These are phyloP conservation scores for Alopecurus myosuroides DNA, from an alignment of 176 grass and related monocot genomes.

Conservation along the genomic window DNA sequence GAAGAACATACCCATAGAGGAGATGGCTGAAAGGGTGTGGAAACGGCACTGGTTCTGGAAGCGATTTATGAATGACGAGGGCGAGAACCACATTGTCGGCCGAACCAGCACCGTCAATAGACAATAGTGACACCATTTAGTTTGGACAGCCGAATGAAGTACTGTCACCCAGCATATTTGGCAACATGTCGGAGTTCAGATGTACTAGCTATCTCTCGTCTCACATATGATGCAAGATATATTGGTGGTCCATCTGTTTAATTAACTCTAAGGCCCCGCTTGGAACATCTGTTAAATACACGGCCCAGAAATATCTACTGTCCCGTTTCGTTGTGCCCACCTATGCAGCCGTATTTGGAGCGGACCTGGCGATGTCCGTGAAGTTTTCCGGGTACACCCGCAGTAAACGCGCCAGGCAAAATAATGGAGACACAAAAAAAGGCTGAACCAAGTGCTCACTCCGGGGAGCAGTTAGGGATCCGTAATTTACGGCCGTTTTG, in stretches of 20 bases:
- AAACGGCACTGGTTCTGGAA: slow-evolving; percentile 6
- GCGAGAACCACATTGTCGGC: neutral
- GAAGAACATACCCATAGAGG: slow-evolving; percentile 2
- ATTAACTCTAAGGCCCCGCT: neutral
- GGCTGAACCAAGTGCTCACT: too few relatives aligned
- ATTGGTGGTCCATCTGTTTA: neutral
- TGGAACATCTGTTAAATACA: too few relatives aligned
- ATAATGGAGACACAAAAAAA: too few relatives aligned
- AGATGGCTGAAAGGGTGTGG: slow-evolving; percentile 3
- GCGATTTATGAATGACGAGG: neutral
- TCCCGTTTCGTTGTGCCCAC: too few relatives aligned
- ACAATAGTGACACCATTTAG: neutral
- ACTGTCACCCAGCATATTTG: neutral
- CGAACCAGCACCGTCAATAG: neutral
- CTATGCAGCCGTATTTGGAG: too few relatives aligned
- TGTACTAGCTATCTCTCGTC: neutral
- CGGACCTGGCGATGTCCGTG: too few relatives aligned
- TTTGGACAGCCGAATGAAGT: neutral
- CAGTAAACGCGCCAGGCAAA: too few relatives aligned
- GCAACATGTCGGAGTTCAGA: neutral
- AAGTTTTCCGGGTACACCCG: too few relatives aligned
- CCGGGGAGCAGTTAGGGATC: too few relatives aligned
- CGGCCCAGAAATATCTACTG: too few relatives aligned
- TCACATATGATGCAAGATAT: neutral
- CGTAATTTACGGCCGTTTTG: too few relatives aligned